Evolutionary conservation across 2,329 filamentous ascomycete genomes (phyloP), one percentile per base, ranked within the genome.

Genomic region (Botrytis byssoidea): DNA sequence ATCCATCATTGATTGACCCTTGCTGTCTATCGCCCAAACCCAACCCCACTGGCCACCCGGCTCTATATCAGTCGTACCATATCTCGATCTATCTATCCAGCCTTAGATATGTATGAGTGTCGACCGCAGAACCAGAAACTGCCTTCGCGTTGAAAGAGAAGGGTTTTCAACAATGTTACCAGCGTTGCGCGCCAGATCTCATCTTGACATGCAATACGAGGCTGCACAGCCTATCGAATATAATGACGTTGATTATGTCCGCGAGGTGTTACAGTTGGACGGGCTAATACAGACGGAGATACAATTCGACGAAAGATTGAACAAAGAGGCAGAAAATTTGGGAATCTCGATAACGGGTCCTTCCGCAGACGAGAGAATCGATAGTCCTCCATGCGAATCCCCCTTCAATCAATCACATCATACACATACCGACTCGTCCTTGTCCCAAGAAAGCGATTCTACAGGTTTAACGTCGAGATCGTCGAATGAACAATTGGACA

Each of bases 251-350:
- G 76, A 80, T 32, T 81, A 80, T 68, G 46, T 70, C 25, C 75
- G 75, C 51, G 79, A 81, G 69, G 80, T 81, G 48, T 71, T 81
- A 70, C 79, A 78, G 64, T 74, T 80, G 40, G 75, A 77, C 8
- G 70, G 70, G 51, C 63, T 68, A 42, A 74, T 75, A 6, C 74
- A 76, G 67, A 80, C 78, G 14, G 80, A 81, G 69, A 73, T 66
- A 12, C 67, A 66, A 22, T 65, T 78, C 55, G 79, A 81, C 63
- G 74, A 79, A 42, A 42, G 32, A 9, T 74, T 81, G 10, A 73
- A 74, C 20, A 63, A 76, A 57, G 76, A 80, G 72, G 80, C 80
- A 20, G 77, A 77, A 69, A 74, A 61, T n/a, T 48, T 78, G n/a
- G 80, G 80, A 3, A 80, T 81, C n/a, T 75, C 76, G 10, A 74